phyloP scores from a whole-genome alignment of 345 rosid species.

The Euphorbia lathyris region DNA sequence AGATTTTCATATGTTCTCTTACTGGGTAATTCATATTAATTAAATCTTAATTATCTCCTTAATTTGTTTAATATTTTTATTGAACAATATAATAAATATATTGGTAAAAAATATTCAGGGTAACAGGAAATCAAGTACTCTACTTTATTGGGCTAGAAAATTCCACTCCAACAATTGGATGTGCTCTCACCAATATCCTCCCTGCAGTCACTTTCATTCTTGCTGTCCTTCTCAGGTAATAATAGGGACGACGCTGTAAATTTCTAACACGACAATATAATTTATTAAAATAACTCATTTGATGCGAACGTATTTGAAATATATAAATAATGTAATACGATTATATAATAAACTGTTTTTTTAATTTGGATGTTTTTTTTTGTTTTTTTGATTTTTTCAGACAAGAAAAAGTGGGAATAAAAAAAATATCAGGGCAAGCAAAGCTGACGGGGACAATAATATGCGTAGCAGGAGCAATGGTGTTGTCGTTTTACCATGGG shows the following conservation, averaged over 20 bases:
- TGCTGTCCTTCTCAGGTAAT: constrained; percentile 71
- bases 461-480: constrained; percentile 92
- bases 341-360: not conserved
- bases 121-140: constrained; percentile 66
- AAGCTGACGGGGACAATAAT: constrained; percentile 68
- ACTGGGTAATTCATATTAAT: constrained; percentile 57
- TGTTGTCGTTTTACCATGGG: constrained; percentile 87
- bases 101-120: constrained; percentile 37
- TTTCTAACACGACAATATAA: too few species aligned
- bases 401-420: constrained; percentile 67
- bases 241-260: too few species aligned
- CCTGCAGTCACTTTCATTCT: constrained; percentile 79
- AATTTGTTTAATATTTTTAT: not conserved
- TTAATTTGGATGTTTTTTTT: not conserved
- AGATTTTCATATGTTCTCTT: constrained; percentile 69
- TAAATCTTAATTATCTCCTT: not conserved
- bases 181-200: constrained; percentile 71
- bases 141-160: constrained; percentile 74
- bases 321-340: too few species aligned
- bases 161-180: constrained; percentile 77
- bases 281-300: too few species aligned
- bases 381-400: constrained; percentile 28
- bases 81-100: too few species aligned
- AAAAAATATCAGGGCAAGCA: constrained; percentile 63
- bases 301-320: too few species aligned